Percentiles rank a stretch among this genome's conserved stretches.
Evolutionary conservation across 139 green algal genomes (phyloP).

Genomic region (Parachlorella kessleri): DNA sequence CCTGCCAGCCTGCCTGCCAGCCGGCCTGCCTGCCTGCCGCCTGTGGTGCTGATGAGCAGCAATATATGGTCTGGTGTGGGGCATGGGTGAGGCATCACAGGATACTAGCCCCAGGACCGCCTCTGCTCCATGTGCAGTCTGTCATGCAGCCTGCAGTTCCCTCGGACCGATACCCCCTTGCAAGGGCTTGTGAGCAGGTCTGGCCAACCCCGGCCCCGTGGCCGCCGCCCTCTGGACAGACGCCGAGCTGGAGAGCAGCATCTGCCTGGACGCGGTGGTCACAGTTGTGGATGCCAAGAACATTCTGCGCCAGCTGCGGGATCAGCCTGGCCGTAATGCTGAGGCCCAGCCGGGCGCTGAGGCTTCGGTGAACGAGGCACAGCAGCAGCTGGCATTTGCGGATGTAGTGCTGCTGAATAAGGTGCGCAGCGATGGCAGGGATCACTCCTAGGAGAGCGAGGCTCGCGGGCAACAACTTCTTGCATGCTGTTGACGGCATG

Average conservation of each 20-base stretch:
- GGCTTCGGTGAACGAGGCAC: conserved; percentile 76
- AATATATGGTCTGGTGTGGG: background rate
- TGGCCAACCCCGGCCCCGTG: conserved; percentile 89
- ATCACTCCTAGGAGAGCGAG: no score
- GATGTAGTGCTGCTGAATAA: conserved; percentile 92
- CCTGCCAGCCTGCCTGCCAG: no score
- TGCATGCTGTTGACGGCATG: no score
- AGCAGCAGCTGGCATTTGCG: conserved; percentile 85
- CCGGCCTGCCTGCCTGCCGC: no score
- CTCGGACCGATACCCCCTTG: background rate
- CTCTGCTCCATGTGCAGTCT: background rate
- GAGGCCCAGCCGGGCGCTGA: conserved; percentile 19
- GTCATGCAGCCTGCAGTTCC: background rate
- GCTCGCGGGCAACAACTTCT: no score
- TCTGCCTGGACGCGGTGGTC: conserved; percentile 84
- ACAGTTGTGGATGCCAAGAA: conserved; percentile 85
- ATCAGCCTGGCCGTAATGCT: conserved; percentile 1
- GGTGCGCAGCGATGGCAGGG: no score
- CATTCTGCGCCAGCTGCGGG: conserved; percentile 67
- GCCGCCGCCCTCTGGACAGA: conserved; percentile 89
- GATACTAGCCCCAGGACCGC: background rate
- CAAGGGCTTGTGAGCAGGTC: conserved; percentile 52
- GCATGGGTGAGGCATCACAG: background rate
- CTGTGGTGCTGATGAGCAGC: no score
- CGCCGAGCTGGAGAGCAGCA: conserved; percentile 73